Percentiles rank a stretch among this genome's conserved stretches.
Evolutionary conservation across 1,284 basidiomycete species (phyloP).

Genomic region (Amylostereum chailletii): DNA sequence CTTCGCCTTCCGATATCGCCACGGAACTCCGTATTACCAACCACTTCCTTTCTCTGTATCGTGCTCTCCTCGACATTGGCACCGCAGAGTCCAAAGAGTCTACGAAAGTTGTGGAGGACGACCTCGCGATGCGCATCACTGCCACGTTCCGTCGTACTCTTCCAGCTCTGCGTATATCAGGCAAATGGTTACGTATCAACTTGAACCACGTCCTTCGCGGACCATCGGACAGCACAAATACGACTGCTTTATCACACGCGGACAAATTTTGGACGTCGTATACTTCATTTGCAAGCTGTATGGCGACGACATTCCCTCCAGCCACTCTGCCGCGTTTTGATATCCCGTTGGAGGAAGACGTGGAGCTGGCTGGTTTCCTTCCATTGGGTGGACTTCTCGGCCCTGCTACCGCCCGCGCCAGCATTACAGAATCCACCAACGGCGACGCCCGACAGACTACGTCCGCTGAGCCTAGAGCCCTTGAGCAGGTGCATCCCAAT

Average conservation of each 20-base stretch:
- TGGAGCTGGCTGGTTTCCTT: conserved; percentile 82
- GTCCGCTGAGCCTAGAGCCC: conserved; percentile 10
- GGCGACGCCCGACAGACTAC: conserved; percentile 5
- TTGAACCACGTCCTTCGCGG: conserved; percentile 56
- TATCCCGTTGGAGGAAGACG: conserved; percentile 82
- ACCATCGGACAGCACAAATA: conserved; percentile 12
- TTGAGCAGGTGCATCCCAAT: conserved; percentile 79
- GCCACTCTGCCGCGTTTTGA: conserved; percentile 54
- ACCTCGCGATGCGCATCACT: conserved; percentile 75
- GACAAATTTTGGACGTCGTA: conserved; percentile 70
- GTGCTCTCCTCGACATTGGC: conserved; percentile 62
- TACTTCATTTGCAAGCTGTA: conserved; percentile 55
- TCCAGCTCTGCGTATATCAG: conserved; percentile 79
- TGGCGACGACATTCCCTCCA: conserved; percentile 66
- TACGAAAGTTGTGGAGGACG: conserved; percentile 46
- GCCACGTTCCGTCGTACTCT: conserved; percentile 81
- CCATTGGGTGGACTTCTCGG: conserved; percentile 61
- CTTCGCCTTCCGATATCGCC: conserved; percentile 12
- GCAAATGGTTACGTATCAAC: conserved; percentile 85
- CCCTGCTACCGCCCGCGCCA: conserved; percentile 19
- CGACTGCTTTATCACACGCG: conserved; percentile 11
- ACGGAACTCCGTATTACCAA: conserved; percentile 65
- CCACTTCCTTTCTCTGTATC: conserved; percentile 69
- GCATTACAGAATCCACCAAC: conserved; percentile 12
- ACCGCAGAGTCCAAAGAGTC: conserved; percentile 42